Evolutionary conservation across 2,329 filamentous ascomycete species (phyloP).

Genomic region (Beauveria sp.): DNA sequence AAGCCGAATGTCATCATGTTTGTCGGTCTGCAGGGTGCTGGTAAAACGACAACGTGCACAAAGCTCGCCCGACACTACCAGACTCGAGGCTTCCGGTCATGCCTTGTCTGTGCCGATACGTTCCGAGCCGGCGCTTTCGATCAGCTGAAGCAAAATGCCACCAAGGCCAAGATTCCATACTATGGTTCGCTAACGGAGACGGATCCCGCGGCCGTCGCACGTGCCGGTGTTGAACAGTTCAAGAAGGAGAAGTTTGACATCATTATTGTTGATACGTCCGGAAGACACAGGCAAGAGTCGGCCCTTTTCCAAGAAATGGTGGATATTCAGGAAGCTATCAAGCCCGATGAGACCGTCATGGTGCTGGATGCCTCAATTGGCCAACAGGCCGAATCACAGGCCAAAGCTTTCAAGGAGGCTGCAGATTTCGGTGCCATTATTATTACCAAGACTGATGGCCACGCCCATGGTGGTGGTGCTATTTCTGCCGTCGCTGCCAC

Average conservation of each 20-base stretch:
- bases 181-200: constrained; percentile 95
- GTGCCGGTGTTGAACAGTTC: constrained; percentile 97
- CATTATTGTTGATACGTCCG: constrained; percentile 96
- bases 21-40: constrained; percentile 92
- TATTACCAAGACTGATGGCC: constrained; percentile 96
- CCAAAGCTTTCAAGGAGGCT: constrained; percentile 93
- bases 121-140: constrained; percentile 98
- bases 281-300: constrained; percentile 88
- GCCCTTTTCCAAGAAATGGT: constrained; percentile 97
- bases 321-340: constrained; percentile 84
- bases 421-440: constrained; percentile 98
- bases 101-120: constrained; percentile 93
- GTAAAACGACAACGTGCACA: constrained; percentile 97
- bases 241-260: constrained; percentile 98
- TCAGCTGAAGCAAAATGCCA: constrained; percentile 97
- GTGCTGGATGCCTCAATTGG: constrained; percentile 95
- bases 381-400: constrained; percentile 90
- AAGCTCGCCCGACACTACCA: constrained; percentile 95
- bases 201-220: constrained; percentile 85
- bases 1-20: constrained; percentile 99
- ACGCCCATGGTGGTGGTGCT: constrained; percentile 90
- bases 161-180: constrained; percentile 98
- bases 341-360: constrained; percentile 94
- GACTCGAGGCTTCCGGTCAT: constrained; percentile 84
- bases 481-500: constrained; percentile 97